Evolutionary conservation across 495 filamentous ascomycete genomes (phyloP), one percentile per base, ranked within the genome.

Genomic region (Bryoglossum gracile): DNA sequence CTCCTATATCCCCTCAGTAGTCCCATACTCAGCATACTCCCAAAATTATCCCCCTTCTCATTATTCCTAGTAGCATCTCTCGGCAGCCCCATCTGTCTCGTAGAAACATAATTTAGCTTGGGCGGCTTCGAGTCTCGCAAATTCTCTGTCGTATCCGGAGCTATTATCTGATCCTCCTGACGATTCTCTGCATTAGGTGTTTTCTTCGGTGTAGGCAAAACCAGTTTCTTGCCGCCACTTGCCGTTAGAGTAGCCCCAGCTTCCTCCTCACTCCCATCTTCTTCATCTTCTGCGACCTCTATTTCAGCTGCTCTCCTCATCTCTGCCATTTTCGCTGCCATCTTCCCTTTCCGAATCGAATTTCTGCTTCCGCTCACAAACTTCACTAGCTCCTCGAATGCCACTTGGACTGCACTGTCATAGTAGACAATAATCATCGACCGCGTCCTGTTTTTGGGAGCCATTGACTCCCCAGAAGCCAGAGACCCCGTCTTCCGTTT

Each of bases 361-460:
- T 92, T 94, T 53, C 89, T 73, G 32, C 84, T 81, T n/a, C 77
- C 73, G 36, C 83, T 85, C 37, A 95, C 84, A 47, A 82, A 77
- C 49, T 84, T 84, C 39, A 92, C 89, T 24, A 94, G 68, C 40
- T 78, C 71, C 60, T 94, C 89, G 49, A 95, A 86, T 4, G 78
- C 73, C 26, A 78, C 75, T 60, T 95, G 89, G 9, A 89, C 83
- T 48, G 86, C 80, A 56, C 85, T 85, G 61, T 95, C 89, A 63
- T 94, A 95, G 62, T 89, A 86, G 34, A 95, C 84, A 22, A 91
- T 81, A 46, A 94, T 80, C 76, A 88, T 89, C 51, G 77, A 80
- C 46, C 85, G 77, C 10, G 78, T 82, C 46, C 86, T 81, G 61
- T 83, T 87, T 71, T 60, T 72, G 36, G 58, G 77, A 48, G 56